Conservation (phyloP, 352 stramenopile genomes). For the Phytophthora podocarpi region DNA sequence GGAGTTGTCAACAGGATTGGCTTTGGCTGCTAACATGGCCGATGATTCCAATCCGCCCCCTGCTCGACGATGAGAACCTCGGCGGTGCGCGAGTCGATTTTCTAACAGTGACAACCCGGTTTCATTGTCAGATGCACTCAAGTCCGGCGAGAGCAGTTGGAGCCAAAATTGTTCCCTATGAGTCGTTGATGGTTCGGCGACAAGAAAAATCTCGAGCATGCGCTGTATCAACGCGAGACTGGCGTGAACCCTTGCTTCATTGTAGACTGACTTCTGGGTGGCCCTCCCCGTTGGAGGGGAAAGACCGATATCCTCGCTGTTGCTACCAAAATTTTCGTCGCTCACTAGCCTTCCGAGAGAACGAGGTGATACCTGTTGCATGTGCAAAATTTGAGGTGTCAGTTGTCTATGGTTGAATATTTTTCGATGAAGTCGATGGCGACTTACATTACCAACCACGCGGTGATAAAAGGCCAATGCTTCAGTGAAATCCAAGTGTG, state of each 20-base stretch:
- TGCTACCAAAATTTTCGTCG: neutral
- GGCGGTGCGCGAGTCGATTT: conserved; percentile 55
- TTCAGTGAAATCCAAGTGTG: conserved; percentile 44
- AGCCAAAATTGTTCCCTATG: conserved; percentile 25
- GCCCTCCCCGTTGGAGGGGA: neutral
- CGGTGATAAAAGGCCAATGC: conserved; percentile 53
- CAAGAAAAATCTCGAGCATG: conserved; percentile 66
- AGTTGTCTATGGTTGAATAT: too few species aligned
- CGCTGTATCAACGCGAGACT: conserved; percentile 56
- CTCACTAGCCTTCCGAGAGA: neutral
- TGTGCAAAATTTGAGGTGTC: too few species aligned
- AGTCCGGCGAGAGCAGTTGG: conserved; percentile 60
- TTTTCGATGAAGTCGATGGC: too few species aligned
- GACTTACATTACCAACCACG: conserved; percentile 47
- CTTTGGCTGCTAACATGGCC: neutral
- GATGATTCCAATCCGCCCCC: conserved; percentile 19
- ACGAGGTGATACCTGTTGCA: neutral
- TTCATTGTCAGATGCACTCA: conserved; percentile 46
- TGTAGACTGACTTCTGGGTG: conserved; percentile 17
- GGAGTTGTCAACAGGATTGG: conserved; percentile 10
- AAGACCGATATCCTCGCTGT: neutral
- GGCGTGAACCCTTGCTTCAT: conserved; percentile 64
- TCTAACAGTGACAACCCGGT: conserved; percentile 53
- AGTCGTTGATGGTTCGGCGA: conserved; percentile 20
- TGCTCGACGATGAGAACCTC: conserved; percentile 44